These are phyloP conservation scores for Cladophialophora psammophila DNA, from an alignment of 2,329 filamentous ascomycete genomes.

Conservation along the genomic window DNA sequence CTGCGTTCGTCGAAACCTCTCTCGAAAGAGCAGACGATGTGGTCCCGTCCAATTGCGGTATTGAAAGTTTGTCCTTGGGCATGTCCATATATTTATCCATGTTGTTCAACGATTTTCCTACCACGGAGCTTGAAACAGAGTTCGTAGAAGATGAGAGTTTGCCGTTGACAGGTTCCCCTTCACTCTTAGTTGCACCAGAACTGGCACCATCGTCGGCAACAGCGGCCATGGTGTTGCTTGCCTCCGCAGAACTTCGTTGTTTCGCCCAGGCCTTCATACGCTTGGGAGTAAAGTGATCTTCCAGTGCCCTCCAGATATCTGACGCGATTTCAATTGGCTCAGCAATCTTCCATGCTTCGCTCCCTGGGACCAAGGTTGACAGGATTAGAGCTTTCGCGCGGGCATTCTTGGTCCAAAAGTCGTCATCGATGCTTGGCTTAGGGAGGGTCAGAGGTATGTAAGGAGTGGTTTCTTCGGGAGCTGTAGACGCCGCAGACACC, in stretches of 20 bases:
- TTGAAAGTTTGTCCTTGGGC: slow-evolving; percentile 18
- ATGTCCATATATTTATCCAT: slow-evolving; percentile 32
- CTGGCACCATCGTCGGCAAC: not conserved
- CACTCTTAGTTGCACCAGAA: not conserved
- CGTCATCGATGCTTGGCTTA: slow-evolving; percentile 11
- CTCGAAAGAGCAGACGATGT: not conserved
- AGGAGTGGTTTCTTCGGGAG: not conserved
- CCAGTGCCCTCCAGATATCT: slow-evolving; percentile 36
- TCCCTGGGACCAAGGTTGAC: slow-evolving; percentile 38
- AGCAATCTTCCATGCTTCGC: slow-evolving; percentile 38
- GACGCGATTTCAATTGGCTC: slow-evolving; percentile 34
- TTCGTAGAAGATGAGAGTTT: slow-evolving; percentile 18
- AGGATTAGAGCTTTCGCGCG: slow-evolving; percentile 36
- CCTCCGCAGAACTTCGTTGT: not conserved
- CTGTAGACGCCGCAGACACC: not conserved
- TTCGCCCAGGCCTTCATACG: slow-evolving; percentile 12
- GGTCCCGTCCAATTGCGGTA: not conserved
- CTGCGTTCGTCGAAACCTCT: not conserved
- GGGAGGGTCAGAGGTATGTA: slow-evolving; percentile 5
- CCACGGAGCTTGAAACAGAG: slow-evolving; percentile 31
- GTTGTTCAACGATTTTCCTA: slow-evolving; percentile 30
- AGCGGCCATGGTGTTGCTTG: too few relatives aligned
- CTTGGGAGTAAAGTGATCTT: slow-evolving; percentile 33
- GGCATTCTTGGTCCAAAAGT: slow-evolving; percentile 33
- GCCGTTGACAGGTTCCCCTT: not conserved